phyloP scores from a whole-genome alignment of 2,329 filamentous ascomycete species.

The Botrytis fragariae region DNA sequence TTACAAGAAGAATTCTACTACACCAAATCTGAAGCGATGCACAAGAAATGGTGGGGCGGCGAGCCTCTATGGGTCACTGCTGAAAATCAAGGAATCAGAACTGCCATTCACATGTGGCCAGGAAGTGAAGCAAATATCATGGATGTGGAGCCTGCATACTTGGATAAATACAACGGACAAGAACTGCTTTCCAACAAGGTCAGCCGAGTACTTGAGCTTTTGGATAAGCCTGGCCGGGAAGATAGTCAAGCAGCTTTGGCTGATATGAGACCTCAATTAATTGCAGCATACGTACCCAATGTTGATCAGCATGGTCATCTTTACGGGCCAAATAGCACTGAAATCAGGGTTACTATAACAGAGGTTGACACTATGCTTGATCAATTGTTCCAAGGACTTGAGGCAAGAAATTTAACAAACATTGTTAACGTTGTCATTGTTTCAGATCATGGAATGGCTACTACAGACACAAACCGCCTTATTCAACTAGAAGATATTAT shows the following conservation, averaged over 20 bases:
- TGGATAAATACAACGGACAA: slow-evolving; percentile 81
- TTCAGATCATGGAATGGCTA: slow-evolving; percentile 97
- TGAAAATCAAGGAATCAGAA: slow-evolving; percentile 73
- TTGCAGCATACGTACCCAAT: slow-evolving; percentile 91
- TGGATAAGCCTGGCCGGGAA: slow-evolving; percentile 77
- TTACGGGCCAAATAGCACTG: slow-evolving; percentile 92
- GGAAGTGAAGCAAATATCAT: slow-evolving; percentile 86
- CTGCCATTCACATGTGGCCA: slow-evolving; percentile 97
- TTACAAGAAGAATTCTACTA: slow-evolving; percentile 82
- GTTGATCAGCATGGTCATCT: slow-evolving; percentile 84
- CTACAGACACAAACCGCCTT: slow-evolving; percentile 74
- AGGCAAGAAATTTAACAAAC: slow-evolving; percentile 76
- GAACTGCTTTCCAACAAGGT: slow-evolving; percentile 76
- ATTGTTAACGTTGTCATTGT: slow-evolving; percentile 96
- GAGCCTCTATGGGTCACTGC: slow-evolving; percentile 94
- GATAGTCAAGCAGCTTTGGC: slow-evolving; percentile 49
- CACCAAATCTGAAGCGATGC: slow-evolving; percentile 71
- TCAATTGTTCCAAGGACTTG: slow-evolving; percentile 70
- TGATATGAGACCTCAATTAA: slow-evolving; percentile 76
- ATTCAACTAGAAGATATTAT: slow-evolving; percentile 89
- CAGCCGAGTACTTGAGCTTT: slow-evolving; percentile 71
- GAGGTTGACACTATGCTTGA: slow-evolving; percentile 83
- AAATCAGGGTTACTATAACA: slow-evolving; percentile 75
- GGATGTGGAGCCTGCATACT: slow-evolving; percentile 69
- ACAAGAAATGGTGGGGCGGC: slow-evolving; percentile 90